Percentiles rank a stretch among this genome's conserved stretches.
phyloP scores from a whole-genome alignment of 805 yeast genomes.

The Cephaloascus fragrans region DNA sequence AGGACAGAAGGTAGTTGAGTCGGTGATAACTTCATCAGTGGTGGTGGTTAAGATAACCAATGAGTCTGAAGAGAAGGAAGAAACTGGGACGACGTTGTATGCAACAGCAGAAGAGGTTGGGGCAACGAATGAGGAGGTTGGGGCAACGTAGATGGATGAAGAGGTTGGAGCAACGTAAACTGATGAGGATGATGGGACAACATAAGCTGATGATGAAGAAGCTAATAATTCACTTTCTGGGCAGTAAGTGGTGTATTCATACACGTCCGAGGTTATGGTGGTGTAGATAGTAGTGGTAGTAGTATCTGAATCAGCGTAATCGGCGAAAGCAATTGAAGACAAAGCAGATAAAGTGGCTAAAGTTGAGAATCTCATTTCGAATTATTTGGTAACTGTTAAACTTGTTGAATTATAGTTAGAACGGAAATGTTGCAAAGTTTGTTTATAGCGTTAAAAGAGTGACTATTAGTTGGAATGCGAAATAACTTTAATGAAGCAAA shows the following conservation, averaged over 20 bases:
- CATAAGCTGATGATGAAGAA: constrained; percentile 3
- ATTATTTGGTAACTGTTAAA: too few relatives aligned
- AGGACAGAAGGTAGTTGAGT: neutral
- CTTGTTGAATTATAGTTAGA: too few relatives aligned
- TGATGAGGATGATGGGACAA: constrained; percentile 1
- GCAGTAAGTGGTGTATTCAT: constrained; percentile 25
- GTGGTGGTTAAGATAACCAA: neutral
- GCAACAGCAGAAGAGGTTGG: neutral
- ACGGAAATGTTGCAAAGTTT: too few relatives aligned
- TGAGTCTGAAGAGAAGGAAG: constrained; percentile 2
- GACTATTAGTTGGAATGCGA: too few relatives aligned
- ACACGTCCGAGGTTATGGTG: constrained; percentile 20
- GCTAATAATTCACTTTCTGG: constrained; percentile 8
- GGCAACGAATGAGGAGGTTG: neutral
- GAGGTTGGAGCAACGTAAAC: constrained; percentile 4
- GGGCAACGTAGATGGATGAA: neutral
- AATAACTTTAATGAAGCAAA: too few relatives aligned
- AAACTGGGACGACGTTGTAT: too few relatives aligned
- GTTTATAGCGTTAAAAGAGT: too few relatives aligned
- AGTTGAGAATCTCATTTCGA: neutral
- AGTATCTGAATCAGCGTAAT: neutral
- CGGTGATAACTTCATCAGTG: neutral
- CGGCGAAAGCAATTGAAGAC: neutral
- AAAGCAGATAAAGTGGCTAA: neutral
- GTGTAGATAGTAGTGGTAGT: constrained; percentile 22